Evolutionary conservation across 148 eudicot species (phyloP), one percentile per base, ranked within the genome.

Genomic region (Chenopodium album): DNA sequence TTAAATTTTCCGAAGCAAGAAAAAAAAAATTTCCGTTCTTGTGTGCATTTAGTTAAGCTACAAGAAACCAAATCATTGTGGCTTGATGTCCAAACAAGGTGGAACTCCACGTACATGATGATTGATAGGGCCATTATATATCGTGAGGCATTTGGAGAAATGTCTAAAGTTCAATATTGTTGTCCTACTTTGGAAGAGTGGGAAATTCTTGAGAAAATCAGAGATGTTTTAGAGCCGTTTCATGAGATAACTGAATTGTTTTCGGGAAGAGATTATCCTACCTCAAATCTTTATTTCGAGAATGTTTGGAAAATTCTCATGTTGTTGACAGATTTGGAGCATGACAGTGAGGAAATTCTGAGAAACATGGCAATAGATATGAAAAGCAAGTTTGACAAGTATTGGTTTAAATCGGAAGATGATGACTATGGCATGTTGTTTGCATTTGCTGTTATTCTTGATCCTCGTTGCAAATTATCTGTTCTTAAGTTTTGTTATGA

Each of bases 51-150:
- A 37, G 67, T 28, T 17, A 31, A 7, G 4, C 29, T 81, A 23
- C 54, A 62, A 9, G 17, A 22, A 7, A 71, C 47, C 19, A 71
- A 54, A 60, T 34, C 46, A 44, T 81, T 81, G 37, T 44, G 73
- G 32, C 70, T 79, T 37, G 84, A 85, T 80, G 84, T 85, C 9
- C 37, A 74, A 7, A 85, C 81, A 22, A 80, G 83, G 59, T 80
- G 86, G 86, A 84, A 84, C 48, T 64, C 86, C 3, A 84, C 80
- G 81, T 60, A 60, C 20, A 16, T 16, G 65, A 60, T 85, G 84
- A 78, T 80, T 29, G 80, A 71, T 8, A 48, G 70, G 56, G 84
- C 78, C 3, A 9, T 85, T 0, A 48, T 71, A 16, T 85, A 85
- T 34, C 52, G 48, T 17, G 13, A 1, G 29, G 81, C 81, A 2